Conservation (phyloP, 2,329 filamentous ascomycete genomes). For the Ciborinia camelliae region DNA sequence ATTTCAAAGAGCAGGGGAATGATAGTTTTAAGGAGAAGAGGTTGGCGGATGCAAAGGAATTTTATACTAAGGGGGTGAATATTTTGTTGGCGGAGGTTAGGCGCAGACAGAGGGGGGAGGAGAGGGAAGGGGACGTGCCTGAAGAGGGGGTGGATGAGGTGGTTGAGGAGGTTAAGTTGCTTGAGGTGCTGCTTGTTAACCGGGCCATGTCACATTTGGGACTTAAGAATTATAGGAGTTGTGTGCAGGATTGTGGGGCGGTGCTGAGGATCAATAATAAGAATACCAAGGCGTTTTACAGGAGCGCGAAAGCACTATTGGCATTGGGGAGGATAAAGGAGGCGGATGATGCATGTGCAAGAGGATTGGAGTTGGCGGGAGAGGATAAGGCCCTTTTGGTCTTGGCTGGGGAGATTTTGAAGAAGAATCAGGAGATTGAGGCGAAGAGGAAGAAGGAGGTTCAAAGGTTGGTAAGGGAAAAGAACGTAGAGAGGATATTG, state of each 20-base stretch:
- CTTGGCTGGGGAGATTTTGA: slow-evolving; percentile 61
- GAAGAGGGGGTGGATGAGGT: slow-evolving; percentile 44
- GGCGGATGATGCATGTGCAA: slow-evolving; percentile 73
- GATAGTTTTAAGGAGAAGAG: slow-evolving; percentile 72
- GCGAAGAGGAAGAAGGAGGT: slow-evolving; percentile 54
- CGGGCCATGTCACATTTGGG: slow-evolving; percentile 86
- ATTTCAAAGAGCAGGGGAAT: slow-evolving; percentile 91
- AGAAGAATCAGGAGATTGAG: slow-evolving; percentile 54
- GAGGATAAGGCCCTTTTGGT: slow-evolving; percentile 63
- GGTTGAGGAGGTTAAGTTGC: slow-evolving; percentile 53
- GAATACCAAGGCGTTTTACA: slow-evolving; percentile 90
- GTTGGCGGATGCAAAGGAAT: slow-evolving; percentile 83
- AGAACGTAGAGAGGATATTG: slow-evolving; percentile 58
- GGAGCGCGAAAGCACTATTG: slow-evolving; percentile 73
- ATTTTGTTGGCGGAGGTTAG: slow-evolving; percentile 64
- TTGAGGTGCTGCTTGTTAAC: slow-evolving; percentile 80
- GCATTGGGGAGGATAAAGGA: slow-evolving; percentile 75
- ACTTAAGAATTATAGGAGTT: slow-evolving; percentile 82
- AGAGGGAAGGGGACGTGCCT: slow-evolving; percentile 42
- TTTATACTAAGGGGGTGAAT: slow-evolving; percentile 81
- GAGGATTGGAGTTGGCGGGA: slow-evolving; percentile 70
- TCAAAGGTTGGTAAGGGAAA: slow-evolving; percentile 52
- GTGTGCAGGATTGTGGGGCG: slow-evolving; percentile 78
- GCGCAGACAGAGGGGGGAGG: slow-evolving; percentile 45
- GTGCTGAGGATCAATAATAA: slow-evolving; percentile 73